These are phyloP conservation scores for Penicillium sp. DNA, from an alignment of 2,329 filamentous ascomycete species.

Conservation along the genomic window DNA sequence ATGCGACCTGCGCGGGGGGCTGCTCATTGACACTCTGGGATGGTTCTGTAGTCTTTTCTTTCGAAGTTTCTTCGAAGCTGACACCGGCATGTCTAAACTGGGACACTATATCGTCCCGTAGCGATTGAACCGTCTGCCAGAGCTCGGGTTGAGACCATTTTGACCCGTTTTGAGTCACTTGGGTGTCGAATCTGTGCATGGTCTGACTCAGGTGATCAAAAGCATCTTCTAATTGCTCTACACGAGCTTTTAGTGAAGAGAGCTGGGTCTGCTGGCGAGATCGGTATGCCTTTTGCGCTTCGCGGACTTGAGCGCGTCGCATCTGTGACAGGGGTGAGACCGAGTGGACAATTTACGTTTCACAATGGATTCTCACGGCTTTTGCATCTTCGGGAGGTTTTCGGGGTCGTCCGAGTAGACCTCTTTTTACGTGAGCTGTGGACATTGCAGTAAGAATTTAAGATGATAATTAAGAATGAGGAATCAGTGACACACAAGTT, in stretches of 20 bases:
- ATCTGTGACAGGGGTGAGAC: not conserved
- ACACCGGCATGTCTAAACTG: conserved; percentile 3
- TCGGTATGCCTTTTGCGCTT: conserved; percentile 18
- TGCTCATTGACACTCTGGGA: not conserved
- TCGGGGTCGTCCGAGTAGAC: not conserved
- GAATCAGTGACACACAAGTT: not conserved
- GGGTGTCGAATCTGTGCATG: conserved; percentile 4
- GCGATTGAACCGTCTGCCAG: conserved; percentile 1
- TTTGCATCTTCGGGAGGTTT: conserved; percentile 1
- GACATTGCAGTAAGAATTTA: not conserved
- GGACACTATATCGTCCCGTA: conserved; percentile 9
- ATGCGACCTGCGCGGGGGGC: not conserved
- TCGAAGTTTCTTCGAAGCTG: not conserved
- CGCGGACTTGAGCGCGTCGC: conserved; percentile 12
- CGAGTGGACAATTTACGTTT: not conserved
- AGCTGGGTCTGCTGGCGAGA: conserved; percentile 14
- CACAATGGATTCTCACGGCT: not conserved
- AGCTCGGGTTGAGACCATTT: conserved; percentile 6
- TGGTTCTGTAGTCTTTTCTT: not conserved
- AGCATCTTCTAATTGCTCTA: conserved; percentile 12
- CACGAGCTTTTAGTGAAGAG: conserved; percentile 9
- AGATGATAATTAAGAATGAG: not conserved
- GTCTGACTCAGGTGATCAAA: conserved; percentile 6
- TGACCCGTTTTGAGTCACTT: not conserved
- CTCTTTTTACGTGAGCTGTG: not conserved